phyloP scores from a whole-genome alignment of 495 filamentous ascomycete species.

The Daldinia concentrica region DNA sequence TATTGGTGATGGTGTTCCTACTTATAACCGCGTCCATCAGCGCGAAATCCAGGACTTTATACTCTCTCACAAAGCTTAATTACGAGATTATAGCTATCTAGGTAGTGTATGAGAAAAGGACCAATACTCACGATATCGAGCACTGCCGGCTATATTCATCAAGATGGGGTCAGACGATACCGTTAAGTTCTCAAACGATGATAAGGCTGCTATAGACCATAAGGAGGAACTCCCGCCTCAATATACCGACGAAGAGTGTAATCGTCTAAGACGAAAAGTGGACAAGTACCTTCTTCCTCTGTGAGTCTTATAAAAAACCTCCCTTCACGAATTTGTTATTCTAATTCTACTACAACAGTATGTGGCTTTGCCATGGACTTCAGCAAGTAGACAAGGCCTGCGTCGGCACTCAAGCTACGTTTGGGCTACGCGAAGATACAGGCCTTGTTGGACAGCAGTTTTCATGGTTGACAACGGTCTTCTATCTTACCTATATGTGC shows the following conservation, averaged over 20 bases:
- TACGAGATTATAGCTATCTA: background rate
- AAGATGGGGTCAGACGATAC: conserved; percentile 22
- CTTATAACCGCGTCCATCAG: background rate
- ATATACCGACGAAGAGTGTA: conserved; percentile 38
- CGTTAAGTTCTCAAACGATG: background rate
- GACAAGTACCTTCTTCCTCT: conserved; percentile 40
- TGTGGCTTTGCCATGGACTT: conserved; percentile 45
- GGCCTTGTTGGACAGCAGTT: conserved; percentile 40
- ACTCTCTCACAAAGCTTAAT: background rate
- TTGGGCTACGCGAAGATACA: conserved; percentile 41
- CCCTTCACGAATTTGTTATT: background rate
- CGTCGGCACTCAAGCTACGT: conserved; percentile 41
- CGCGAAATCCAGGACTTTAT: background rate
- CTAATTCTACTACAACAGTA: background rate
- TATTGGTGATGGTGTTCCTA: background rate
- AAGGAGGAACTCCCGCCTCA: conserved; percentile 9
- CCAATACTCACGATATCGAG: background rate
- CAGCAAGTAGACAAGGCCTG: conserved; percentile 39
- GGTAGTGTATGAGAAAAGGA: background rate
- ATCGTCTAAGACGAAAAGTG: conserved; percentile 33
- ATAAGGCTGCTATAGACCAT: background rate
- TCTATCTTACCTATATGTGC: conserved; percentile 41
- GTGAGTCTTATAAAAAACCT: background rate
- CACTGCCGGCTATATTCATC: background rate
- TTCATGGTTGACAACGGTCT: conserved; percentile 39